A percentile compares a stretch with the other conserved stretches of the same genome.
Evolutionary conservation across 768 basidiomycete species (phyloP).

Genomic region (Gelatoporia subvermispora): DNA sequence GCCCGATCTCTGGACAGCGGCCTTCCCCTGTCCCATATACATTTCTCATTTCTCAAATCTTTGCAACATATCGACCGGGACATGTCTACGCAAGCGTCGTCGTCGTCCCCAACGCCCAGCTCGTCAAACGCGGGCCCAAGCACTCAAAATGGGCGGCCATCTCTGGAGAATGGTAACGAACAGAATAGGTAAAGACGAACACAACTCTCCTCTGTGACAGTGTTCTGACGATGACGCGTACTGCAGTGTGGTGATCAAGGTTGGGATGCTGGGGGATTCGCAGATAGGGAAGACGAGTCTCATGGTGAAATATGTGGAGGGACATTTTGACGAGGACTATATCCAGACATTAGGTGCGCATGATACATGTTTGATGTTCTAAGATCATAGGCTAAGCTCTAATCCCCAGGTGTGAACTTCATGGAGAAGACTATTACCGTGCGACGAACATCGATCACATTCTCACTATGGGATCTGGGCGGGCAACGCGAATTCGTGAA

Average conservation of each 20-base stretch:
- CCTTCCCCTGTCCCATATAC: neutral
- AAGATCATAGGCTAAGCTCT: neutral
- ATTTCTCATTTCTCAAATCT: neutral
- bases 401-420: conserved; percentile 81
- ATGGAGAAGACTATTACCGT: conserved; percentile 99
- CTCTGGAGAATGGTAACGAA: conserved; percentile 21
- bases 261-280: conserved; percentile 99
- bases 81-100: conserved; percentile 24
- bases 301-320: conserved; percentile 99
- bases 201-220: neutral
- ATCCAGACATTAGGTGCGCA: conserved; percentile 96
- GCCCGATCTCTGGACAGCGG: neutral
- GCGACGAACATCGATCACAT: conserved; percentile 96
- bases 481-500: conserved; percentile 98
- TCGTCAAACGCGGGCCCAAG: conserved; percentile 22
- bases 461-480: conserved; percentile 98
- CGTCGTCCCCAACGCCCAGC: conserved; percentile 16
- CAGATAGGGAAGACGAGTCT: conserved; percentile 99
- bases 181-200: conserved; percentile 23
- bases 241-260: conserved; percentile 88
- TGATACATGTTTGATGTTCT: neutral
- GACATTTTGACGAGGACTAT: conserved; percentile 98
- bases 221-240: neutral
- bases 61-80: conserved; percentile 3
- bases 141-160: conserved; percentile 10